phyloP scores from a whole-genome alignment of 441 rosid genomes.

The Dalechampia spathulata region DNA sequence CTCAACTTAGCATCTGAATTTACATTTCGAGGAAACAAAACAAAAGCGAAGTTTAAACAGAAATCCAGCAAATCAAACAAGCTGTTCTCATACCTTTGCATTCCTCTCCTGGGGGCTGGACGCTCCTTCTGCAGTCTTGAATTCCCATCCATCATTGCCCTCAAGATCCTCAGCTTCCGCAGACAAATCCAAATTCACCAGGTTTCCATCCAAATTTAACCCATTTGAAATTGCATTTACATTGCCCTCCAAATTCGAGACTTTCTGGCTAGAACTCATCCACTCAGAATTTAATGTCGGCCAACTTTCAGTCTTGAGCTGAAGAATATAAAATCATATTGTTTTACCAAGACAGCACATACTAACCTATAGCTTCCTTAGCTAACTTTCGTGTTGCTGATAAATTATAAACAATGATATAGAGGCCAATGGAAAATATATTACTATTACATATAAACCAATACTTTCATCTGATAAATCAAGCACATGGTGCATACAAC shows the following conservation, averaged over 20 bases:
- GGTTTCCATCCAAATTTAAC: conserved; percentile 16
- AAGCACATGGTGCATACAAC: not conserved
- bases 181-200: conserved; percentile 14
- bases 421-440: not conserved
- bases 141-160: conserved; percentile 34
- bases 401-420: not conserved
- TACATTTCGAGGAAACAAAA: not conserved
- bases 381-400: not conserved
- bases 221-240: conserved; percentile 15
- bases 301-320: conserved; percentile 8
- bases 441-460: too few species aligned
- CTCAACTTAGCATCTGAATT: not conserved
- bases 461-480: conserved; percentile 2
- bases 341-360: not conserved
- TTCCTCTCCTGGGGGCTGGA: conserved; percentile 12
- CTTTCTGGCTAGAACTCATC: conserved; percentile 26
- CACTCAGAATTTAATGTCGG: conserved; percentile 6
- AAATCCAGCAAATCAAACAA: not conserved
- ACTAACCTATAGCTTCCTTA: not conserved
- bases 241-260: conserved; percentile 20
- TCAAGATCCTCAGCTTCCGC: conserved; percentile 17
- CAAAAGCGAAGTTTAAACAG: not conserved
- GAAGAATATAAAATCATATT: conserved; percentile 5
- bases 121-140: conserved; percentile 38
- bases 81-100: conserved; percentile 21